Base-by-base conservation (phyloP, 2,329 filamentous ascomycete species). In the Coleophoma eucalyptorum region DNA sequence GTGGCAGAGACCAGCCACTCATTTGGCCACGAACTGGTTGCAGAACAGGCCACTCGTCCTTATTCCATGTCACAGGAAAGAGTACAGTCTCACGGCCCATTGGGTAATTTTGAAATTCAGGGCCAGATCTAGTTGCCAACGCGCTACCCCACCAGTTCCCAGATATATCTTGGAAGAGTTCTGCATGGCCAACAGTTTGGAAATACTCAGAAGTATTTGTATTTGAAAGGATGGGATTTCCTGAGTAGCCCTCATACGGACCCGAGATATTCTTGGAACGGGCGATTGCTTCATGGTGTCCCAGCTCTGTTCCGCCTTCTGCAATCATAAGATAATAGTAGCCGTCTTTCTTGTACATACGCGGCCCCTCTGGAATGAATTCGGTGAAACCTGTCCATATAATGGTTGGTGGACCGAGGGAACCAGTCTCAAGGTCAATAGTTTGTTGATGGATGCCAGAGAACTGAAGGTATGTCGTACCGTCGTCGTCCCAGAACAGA, bases 251-350 rank as follows among this genome's bases (percentile, higher is more conserved):
- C 58, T 84, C 78, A 65, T 84, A 87, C 0, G 83, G 83, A 0
- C 84, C 84, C 69, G 78, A 79, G 51, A 81, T 62, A 61, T 75
- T 58, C 50, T 70, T 61, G 6, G 74, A 70, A 48, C 78, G 71
- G 52, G 83, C 68, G 2, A 87, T 73, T 33, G 72, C 75, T 21
- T 73, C 72, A 67, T 80, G 77, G 56, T 87, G 84, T 1, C 77
- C 73, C 51, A 79, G 80, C 7, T 77, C 82, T 1, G 81, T 84
- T 10, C 81, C 80, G 26, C 78, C 80, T 59, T 83, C 79, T 4
- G 80, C 80, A 0, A 77, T 80, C 10, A 83, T 65, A 12, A 83
- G 70, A 58, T 83, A 83, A 55, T 83, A 84, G 70, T 74, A 81
- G 6, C 76, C 77, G 32, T 76, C 75, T 37, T 76, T 72, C 63